Evolutionary conservation across 768 basidiomycete species (phyloP).

Genomic region (Pholiota conissans): DNA sequence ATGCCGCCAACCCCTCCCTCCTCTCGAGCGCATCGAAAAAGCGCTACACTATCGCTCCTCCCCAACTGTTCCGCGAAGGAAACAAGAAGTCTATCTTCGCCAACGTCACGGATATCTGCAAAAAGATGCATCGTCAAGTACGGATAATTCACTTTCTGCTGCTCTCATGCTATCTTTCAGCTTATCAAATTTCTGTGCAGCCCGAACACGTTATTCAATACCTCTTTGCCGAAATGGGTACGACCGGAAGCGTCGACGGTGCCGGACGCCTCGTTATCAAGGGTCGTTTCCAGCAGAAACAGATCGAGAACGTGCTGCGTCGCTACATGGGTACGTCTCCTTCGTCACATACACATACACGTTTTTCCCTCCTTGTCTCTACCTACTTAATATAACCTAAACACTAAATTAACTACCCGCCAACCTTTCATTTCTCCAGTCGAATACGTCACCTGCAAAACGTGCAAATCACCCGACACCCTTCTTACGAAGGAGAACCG

Average conservation of each 20-base stretch:
- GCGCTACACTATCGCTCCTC: constrained; percentile 96
- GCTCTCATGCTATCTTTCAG: constrained; percentile 11
- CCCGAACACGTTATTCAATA: constrained; percentile 98
- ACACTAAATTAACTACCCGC: no score
- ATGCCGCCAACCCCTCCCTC: constrained; percentile 91
- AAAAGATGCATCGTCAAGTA: constrained; percentile 85
- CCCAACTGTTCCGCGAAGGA: constrained; percentile 91
- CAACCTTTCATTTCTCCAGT: no score
- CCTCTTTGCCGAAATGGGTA: constrained; percentile 98
- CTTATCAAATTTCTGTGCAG: constrained; percentile 27
- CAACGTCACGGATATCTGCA: constrained; percentile 97
- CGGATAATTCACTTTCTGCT: constrained; percentile 22
- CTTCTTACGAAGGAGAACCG: constrained; percentile 96
- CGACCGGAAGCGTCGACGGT: constrained; percentile 93
- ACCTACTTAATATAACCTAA: neutral
- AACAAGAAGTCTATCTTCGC: constrained; percentile 98
- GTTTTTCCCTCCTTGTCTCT: neutral
- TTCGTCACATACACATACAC: neutral
- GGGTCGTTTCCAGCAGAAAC: constrained; percentile 97
- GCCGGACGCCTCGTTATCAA: constrained; percentile 92
- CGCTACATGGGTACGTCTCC: constrained; percentile 85
- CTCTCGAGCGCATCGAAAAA: constrained; percentile 81
- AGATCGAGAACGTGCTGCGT: constrained; percentile 94
- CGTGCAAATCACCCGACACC: constrained; percentile 98
- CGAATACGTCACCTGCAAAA: constrained; percentile 99